Conservation (phyloP, 2,329 filamentous ascomycete genomes). For the Calonectria montana region DNA sequence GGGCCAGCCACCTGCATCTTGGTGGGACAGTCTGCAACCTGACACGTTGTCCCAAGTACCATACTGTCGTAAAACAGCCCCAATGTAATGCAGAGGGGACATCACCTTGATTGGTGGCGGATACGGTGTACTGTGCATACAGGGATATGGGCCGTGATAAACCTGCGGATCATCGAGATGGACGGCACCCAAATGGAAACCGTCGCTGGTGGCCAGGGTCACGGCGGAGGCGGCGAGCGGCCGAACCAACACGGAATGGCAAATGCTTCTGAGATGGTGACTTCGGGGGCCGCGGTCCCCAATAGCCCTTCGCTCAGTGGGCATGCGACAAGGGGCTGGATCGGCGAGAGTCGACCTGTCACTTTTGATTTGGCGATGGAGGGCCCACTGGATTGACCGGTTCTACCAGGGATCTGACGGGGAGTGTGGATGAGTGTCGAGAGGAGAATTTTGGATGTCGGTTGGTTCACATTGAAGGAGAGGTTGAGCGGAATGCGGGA, state of each 20-base stretch:
- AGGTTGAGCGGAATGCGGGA: neutral
- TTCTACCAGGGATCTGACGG: constrained; percentile 20
- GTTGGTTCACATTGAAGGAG: constrained; percentile 17
- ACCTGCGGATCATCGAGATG: constrained; percentile 12
- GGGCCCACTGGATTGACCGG: constrained; percentile 29
- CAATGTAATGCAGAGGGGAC: constrained; percentile 5
- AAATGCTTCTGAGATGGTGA: constrained; percentile 14
- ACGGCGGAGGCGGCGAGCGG: constrained; percentile 16
- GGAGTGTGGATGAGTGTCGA: constrained; percentile 17
- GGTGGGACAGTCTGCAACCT: constrained; percentile 15
- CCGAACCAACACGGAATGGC: neutral
- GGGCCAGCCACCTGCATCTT: constrained; percentile 15
- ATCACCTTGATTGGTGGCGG: neutral
- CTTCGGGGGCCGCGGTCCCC: constrained; percentile 11
- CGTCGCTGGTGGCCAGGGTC: neutral
- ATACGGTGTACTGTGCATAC: constrained; percentile 16
- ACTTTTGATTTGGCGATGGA: constrained; percentile 33
- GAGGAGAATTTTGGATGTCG: constrained; percentile 12
- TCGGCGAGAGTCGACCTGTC: constrained; percentile 36
- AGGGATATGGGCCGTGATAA: constrained; percentile 11
- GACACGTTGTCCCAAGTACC: constrained; percentile 12
- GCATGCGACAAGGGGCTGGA: constrained; percentile 31
- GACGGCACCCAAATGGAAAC: constrained; percentile 8
- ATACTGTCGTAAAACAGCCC: constrained; percentile 7
- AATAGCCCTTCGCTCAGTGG: constrained; percentile 16